These are phyloP conservation scores for Neoboletus subvelutipes DNA, from an alignment of 768 basidiomycete species.

Conservation along the genomic window DNA sequence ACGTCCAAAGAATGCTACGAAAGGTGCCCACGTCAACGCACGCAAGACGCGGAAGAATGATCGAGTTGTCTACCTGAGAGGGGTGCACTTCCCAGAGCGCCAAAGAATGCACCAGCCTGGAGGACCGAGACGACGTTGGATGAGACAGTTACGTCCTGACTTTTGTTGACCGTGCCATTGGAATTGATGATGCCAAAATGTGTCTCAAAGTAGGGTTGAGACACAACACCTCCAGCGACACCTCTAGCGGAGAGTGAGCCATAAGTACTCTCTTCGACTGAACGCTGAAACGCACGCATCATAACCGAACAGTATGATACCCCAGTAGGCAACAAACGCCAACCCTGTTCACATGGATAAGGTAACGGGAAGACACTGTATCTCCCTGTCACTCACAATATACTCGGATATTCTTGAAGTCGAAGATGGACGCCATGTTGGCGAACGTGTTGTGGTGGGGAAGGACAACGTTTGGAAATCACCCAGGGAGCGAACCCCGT, in stretches of 20 bases:
- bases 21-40: background rate
- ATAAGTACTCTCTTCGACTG: background rate
- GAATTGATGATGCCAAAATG: constrained; percentile 58
- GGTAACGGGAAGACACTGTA: background rate
- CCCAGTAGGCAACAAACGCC: constrained; percentile 75
- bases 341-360: constrained; percentile 45
- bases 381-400: constrained; percentile 47
- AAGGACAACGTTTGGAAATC: background rate
- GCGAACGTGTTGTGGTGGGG: background rate
- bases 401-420: constrained; percentile 57
- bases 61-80: constrained; percentile 51
- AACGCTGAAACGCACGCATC: constrained; percentile 51
- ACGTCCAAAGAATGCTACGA: constrained; percentile 62
- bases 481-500: background rate
- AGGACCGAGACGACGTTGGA: constrained; percentile 86
- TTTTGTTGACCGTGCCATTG: constrained; percentile 41
- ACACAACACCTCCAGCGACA: constrained; percentile 68
- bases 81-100: constrained; percentile 72
- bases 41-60: background rate
- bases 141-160: constrained; percentile 52
- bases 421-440: constrained; percentile 2
- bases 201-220: constrained; percentile 55
- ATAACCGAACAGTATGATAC: constrained; percentile 81
- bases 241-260: constrained; percentile 41
- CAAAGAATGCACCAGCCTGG: constrained; percentile 88